Evolutionary conservation across 2,329 filamentous ascomycete species (phyloP), one percentile per base, ranked within the genome.

Genomic region (Pseudogymnoascus sp.): DNA sequence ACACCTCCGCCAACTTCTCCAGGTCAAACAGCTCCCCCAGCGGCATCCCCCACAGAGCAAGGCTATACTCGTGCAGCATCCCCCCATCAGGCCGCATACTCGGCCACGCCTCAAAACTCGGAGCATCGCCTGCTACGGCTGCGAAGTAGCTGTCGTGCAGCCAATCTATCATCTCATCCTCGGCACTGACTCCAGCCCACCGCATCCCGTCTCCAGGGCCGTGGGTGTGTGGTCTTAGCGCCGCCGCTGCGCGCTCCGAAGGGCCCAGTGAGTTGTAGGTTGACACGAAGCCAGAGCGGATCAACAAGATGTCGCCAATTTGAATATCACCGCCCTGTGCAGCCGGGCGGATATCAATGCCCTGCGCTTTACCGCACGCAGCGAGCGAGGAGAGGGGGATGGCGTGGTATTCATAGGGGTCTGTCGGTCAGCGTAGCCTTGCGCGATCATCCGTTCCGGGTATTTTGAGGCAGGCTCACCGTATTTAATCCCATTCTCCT

Each of bases 301-400:
- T 73, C 64, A 83, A 73, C 2, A 83, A 70, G 35, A 83, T 76
- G 64, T 83, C 81, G 8, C 81, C 81, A 61, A 81, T 79, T n/a
- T 74, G 69, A 31, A 81, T 71, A 64, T 78, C 73, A 0, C 78
- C 80, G 7, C 77, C 77, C 66, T 83, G 79, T 3, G 74, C 60
- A 8, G 66, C 65, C 7, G 70, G 70, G 15, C 70, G 63, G n/a
- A 71, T 70, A 26, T 71, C 69, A 7, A 72, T 65, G 5, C 68
- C 68, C 64, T 72, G 70, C 5, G 65, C 44, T 58, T 68, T 71
- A 0, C 68, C 69, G 17, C 67, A 68, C 7, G 64, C 67, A 60
- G 66, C 58, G 39, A 72, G 63, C 59, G 71, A 68, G 1, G 62
- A 36, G 44, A 63, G 67, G 3, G 68, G 64, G 47, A 71, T 71